Percentiles rank a stretch among this genome's conserved stretches.
phyloP scores from a whole-genome alignment of 129 eudicot genomes.

The Chrysanthemum makinoi region DNA sequence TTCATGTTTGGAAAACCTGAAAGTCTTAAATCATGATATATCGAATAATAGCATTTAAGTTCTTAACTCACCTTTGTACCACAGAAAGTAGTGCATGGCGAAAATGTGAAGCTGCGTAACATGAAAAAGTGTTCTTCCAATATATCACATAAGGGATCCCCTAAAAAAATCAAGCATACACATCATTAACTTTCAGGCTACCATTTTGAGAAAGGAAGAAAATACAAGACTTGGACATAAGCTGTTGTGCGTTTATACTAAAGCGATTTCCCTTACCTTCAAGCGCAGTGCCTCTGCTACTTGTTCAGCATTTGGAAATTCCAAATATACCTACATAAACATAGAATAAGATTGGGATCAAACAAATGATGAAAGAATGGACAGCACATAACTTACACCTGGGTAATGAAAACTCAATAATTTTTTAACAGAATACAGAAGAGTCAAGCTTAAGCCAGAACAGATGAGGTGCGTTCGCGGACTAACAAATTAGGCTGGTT shows the following conservation, averaged over 20 bases:
- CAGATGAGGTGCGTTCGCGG: too few species aligned
- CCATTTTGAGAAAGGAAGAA: constrained; percentile 9
- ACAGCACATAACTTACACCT: too few species aligned
- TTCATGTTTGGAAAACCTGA: neutral
- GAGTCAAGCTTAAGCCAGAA: too few species aligned
- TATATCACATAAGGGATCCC: constrained; percentile 89
- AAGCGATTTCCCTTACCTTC: constrained; percentile 44
- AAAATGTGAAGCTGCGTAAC: constrained; percentile 80
- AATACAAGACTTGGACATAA: neutral
- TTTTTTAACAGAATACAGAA: too few species aligned
- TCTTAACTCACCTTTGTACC: constrained; percentile 63
- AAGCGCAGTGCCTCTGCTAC: constrained; percentile 75
- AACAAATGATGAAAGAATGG: neutral
- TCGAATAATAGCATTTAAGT: constrained; percentile 4
- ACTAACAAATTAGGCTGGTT: too few species aligned
- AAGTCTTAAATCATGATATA: neutral
- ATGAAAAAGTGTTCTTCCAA: constrained; percentile 70
- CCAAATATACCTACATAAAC: constrained; percentile 76
- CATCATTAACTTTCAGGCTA: neutral
- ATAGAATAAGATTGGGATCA: constrained; percentile 23
- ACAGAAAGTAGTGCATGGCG: constrained; percentile 85
- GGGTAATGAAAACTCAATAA: too few species aligned
- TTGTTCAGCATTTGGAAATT: constrained; percentile 67
- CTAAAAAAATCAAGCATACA: constrained; percentile 41
- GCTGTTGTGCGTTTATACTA: constrained; percentile 5